Percentiles rank a stretch among this genome's conserved stretches.
Evolutionary conservation across 257 asterid genomes (phyloP).

Genomic region (Rehmannia glutinosa): DNA sequence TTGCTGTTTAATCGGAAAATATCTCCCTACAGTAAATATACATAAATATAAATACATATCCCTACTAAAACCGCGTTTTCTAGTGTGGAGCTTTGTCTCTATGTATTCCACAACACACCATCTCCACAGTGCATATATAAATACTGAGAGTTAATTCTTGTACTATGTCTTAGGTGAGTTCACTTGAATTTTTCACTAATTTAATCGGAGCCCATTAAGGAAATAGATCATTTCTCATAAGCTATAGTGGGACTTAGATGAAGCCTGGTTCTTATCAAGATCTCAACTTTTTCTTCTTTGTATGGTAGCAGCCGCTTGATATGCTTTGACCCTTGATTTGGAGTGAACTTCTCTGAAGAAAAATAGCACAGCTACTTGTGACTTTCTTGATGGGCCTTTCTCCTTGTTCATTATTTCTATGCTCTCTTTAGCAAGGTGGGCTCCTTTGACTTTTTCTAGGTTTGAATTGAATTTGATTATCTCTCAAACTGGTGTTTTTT

Average conservation of each 20-base stretch:
- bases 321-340: slow-evolving; percentile 24
- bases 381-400: slow-evolving; percentile 21
- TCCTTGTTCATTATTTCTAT: neutral
- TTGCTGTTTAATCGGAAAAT: too few relatives aligned
- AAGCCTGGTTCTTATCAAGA: slow-evolving; percentile 35
- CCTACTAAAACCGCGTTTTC: too few relatives aligned
- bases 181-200: slow-evolving; percentile 8
- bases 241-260: slow-evolving; percentile 10
- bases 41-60: too few relatives aligned
- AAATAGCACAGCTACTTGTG: neutral
- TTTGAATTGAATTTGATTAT: too few relatives aligned
- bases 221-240: slow-evolving; percentile 26
- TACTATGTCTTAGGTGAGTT: too few relatives aligned
- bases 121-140: too few relatives aligned
- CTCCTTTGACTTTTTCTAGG: slow-evolving; percentile 25
- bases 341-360: neutral
- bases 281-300: slow-evolving; percentile 30
- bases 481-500: neutral
- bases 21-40: too few relatives aligned
- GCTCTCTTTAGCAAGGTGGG: slow-evolving; percentile 14
- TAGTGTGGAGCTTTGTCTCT: too few relatives aligned
- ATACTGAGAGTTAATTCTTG: too few relatives aligned
- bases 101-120: too few relatives aligned
- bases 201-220: slow-evolving; percentile 20
- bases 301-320: slow-evolving; percentile 1